Conservation (phyloP, 805 yeast species). For the Candida ficus region DNA sequence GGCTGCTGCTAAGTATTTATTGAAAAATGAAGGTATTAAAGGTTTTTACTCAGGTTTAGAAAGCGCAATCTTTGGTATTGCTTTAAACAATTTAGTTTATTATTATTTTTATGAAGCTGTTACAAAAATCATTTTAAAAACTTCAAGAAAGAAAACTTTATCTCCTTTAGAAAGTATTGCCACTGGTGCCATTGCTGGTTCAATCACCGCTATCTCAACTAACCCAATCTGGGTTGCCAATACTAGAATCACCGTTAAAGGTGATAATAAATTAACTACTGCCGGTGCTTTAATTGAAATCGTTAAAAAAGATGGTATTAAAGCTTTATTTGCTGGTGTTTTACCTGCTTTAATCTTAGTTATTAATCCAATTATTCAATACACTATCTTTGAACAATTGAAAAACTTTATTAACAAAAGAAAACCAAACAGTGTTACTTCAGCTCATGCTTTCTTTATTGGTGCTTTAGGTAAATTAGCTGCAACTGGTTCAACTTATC, state of each 20-base stretch:
- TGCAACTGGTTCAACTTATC: conserved; percentile 88
- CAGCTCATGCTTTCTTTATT: conserved; percentile 73
- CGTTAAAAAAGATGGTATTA: conserved; percentile 62
- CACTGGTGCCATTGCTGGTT: conserved; percentile 73
- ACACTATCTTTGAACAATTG: conserved; percentile 85
- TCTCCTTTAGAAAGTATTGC: conserved; percentile 22
- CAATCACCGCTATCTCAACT: conserved; percentile 73
- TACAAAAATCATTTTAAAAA: conserved; percentile 36
- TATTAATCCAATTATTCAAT: conserved; percentile 84
- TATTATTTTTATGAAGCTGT: conserved; percentile 86
- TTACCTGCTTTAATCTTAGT: conserved; percentile 85
- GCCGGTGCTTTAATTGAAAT: conserved; percentile 57
- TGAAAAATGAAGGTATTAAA: conserved; percentile 52
- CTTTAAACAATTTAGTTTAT: conserved; percentile 81
- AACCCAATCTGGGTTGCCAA: conserved; percentile 96
- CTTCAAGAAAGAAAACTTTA: conserved; percentile 17
- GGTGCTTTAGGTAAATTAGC: conserved; percentile 88
- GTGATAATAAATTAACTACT: conserved; percentile 34
- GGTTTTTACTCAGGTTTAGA: conserved; percentile 85
- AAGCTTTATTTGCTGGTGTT: conserved; percentile 76
- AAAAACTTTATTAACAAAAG: conserved; percentile 57
- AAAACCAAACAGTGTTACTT: conserved; percentile 46
- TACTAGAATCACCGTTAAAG: conserved; percentile 73
- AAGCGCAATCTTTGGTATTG: conserved; percentile 80
- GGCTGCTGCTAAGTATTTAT: conserved; percentile 42